Conservation (phyloP, 2,329 filamentous ascomycete genomes). For the Emergomyces pasteurianus region DNA sequence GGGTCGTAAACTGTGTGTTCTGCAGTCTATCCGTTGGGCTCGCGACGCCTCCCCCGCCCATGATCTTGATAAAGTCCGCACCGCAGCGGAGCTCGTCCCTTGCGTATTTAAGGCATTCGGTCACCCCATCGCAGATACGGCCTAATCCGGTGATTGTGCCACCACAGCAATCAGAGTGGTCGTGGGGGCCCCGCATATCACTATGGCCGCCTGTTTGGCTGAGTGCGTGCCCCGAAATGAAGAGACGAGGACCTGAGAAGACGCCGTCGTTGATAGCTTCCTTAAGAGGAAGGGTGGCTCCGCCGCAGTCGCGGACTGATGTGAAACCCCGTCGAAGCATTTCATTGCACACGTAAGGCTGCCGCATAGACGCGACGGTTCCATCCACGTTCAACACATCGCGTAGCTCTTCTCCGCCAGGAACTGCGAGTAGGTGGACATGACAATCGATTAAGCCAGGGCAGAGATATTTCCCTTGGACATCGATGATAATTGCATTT, state of each 20-base stretch:
- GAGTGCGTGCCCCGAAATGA: constrained; percentile 43
- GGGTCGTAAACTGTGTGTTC: constrained; percentile 44
- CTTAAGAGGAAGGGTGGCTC: constrained; percentile 43
- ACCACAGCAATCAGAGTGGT: constrained; percentile 34
- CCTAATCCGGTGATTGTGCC: constrained; percentile 32
- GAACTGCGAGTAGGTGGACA: constrained; percentile 37
- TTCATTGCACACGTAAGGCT: constrained; percentile 37
- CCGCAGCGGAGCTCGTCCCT: constrained; percentile 45
- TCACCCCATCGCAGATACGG: constrained; percentile 42
- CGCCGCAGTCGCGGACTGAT: constrained; percentile 46
- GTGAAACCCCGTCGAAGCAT: constrained; percentile 50
- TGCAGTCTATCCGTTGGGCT: constrained; percentile 44
- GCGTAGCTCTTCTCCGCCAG: constrained; percentile 22
- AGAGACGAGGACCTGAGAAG: constrained; percentile 43
- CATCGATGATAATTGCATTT: constrained; percentile 24
- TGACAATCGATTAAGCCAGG: constrained; percentile 44
- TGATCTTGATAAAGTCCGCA: constrained; percentile 52
- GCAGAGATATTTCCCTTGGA: constrained; percentile 35
- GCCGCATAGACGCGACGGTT: constrained; percentile 27
- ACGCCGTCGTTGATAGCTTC: constrained; percentile 46
- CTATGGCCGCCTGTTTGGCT: constrained; percentile 49
- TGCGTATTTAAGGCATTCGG: constrained; percentile 41
- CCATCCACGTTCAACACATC: constrained; percentile 8
- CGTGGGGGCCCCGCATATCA: constrained; percentile 37
- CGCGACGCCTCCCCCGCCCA: constrained; percentile 46